phyloP scores from a whole-genome alignment of 2,329 filamentous ascomycete genomes.

The Paraphoma sp. region DNA sequence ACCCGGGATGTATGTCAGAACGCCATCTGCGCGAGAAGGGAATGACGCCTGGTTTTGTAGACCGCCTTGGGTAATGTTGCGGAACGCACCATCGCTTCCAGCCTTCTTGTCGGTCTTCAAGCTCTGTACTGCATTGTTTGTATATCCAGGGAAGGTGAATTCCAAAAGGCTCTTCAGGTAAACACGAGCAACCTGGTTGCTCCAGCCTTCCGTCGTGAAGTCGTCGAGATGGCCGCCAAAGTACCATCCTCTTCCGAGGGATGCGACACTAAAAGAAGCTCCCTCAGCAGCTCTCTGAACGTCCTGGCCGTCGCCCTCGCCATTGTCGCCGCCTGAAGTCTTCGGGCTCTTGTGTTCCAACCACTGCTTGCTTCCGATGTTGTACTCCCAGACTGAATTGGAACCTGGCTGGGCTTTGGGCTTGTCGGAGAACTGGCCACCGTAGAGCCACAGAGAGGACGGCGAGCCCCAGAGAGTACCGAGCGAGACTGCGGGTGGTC shows the following conservation, averaged over 20 bases:
- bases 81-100: constrained; percentile 67
- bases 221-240: constrained; percentile 79
- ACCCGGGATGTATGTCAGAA: constrained; percentile 76
- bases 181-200: constrained; percentile 65
- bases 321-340: constrained; percentile 69
- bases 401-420: constrained; percentile 63
- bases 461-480: constrained; percentile 80
- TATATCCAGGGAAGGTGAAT: constrained; percentile 75
- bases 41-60: constrained; percentile 71
- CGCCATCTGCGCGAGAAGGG: constrained; percentile 75
- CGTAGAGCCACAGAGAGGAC: constrained; percentile 74
- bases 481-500: constrained; percentile 73
- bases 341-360: constrained; percentile 66
- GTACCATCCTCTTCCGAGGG: constrained; percentile 75
- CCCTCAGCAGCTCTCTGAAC: constrained; percentile 77
- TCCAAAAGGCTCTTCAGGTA: constrained; percentile 79
- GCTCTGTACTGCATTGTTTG: constrained; percentile 67
- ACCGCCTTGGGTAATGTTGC: constrained; percentile 77
- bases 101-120: constrained; percentile 63
- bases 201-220: constrained; percentile 71
- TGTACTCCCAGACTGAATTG: constrained; percentile 74
- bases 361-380: constrained; percentile 67
- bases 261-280: constrained; percentile 72
- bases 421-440: constrained; percentile 73
- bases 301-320: constrained; percentile 60